A percentile compares a stretch with the other conserved stretches of the same genome.
Conservation (phyloP, 108 stramenopile genomes). For the Epipyxis sp. region DNA sequence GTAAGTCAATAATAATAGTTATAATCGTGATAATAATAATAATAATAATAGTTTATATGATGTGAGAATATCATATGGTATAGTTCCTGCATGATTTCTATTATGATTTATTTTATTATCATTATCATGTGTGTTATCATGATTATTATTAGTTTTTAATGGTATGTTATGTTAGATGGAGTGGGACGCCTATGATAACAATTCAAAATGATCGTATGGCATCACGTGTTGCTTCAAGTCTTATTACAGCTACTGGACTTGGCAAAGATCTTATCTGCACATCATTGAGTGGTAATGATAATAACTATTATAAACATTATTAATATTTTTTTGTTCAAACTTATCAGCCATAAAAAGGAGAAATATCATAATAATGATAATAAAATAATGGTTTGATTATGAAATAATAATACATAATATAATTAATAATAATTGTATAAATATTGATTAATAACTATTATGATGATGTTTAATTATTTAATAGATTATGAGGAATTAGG, state of each 20-base stretch:
- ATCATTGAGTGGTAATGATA: not conserved
- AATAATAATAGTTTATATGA: no score
- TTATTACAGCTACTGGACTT: constrained; percentile 62
- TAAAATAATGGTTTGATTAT: no score
- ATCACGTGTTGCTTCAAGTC: constrained; percentile 68
- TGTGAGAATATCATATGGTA: no score
- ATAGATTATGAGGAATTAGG: constrained; percentile 64
- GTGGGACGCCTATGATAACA: constrained; percentile 74
- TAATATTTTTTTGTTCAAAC: no score
- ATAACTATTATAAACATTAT: no score
- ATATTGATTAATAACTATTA: no score
- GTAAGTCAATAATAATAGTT: not conserved
- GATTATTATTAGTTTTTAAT: not conserved
- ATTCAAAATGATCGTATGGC: constrained; percentile 70
- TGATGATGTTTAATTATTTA: not conserved
- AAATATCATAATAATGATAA: no score
- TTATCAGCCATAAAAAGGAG: no score
- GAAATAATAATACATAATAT: no score
- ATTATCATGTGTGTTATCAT: not conserved
- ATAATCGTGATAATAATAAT: no score
- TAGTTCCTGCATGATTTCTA: no score
- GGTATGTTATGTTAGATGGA: constrained; percentile 31
- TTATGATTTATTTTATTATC: no score
- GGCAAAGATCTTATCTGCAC: constrained; percentile 25
- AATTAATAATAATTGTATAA: not conserved